A percentile compares a stretch with the other conserved stretches of the same genome.
phyloP scores from a whole-genome alignment of 768 basidiomycete species.

The Trametes elegans region DNA sequence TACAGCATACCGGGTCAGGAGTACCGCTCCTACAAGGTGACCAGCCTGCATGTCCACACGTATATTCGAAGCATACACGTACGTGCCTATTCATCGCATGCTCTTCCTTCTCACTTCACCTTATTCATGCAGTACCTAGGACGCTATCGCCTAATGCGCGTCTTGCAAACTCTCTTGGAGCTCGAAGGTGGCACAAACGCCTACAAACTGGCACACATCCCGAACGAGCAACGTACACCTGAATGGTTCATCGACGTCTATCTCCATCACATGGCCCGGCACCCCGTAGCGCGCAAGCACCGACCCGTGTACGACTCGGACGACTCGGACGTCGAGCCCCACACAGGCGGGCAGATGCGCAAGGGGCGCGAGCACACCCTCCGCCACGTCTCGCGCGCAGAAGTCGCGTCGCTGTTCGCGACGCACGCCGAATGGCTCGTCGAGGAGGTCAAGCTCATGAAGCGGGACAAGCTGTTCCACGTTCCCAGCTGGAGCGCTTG shows the following conservation, averaged over 20 bases:
- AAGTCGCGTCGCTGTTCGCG: constrained; percentile 51
- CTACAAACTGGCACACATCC: constrained; percentile 23
- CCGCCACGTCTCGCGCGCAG: constrained; percentile 48
- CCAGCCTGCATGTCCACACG: constrained; percentile 44
- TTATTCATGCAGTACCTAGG: constrained; percentile 40
- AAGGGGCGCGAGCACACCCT: constrained; percentile 38
- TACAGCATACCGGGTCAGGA: too few species aligned
- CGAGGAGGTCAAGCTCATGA: constrained; percentile 39
- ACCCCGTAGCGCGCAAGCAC: constrained; percentile 28
- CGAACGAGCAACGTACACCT: constrained; percentile 41
- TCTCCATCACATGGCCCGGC: constrained; percentile 28
- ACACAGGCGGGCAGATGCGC: constrained; percentile 26
- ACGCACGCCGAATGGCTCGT: constrained; percentile 60
- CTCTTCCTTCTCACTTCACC: background rate
- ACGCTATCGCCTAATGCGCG: constrained; percentile 46
- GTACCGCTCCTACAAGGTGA: constrained; percentile 45
- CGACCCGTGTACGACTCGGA: constrained; percentile 33
- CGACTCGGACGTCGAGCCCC: constrained; percentile 29
- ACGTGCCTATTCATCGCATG: background rate
- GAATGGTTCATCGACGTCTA: constrained; percentile 51
- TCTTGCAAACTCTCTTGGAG: constrained; percentile 45
- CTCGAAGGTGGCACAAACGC: constrained; percentile 28
- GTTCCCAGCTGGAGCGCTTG: constrained; percentile 46
- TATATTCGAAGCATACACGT: constrained; percentile 40
- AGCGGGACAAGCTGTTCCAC: constrained; percentile 36